Base-by-base conservation (phyloP, 805 yeast species). In the Helenozyma rhizophorensis region DNA sequence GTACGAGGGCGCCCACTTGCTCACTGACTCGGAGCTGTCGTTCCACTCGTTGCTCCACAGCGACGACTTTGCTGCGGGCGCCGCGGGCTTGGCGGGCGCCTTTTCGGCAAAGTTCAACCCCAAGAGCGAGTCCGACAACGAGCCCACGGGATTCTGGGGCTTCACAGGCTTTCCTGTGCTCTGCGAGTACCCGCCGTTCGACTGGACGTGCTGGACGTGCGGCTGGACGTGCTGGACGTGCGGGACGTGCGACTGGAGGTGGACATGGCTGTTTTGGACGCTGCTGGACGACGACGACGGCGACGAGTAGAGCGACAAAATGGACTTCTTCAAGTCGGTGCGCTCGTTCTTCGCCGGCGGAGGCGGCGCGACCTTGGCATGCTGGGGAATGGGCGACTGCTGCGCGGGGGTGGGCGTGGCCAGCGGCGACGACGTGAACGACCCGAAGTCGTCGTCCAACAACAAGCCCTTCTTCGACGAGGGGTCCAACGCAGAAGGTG, bases 261-360 rank as follows among this genome's bases (percentile, higher is more conserved):
- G 8, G 7, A 17, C 19, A 8, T 17, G 19, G 7, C 7, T 17
- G 7, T 17, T 5, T 8, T 37, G 39, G 6, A 40, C 35, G 19
- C 42, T 37, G 9, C 62, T 56, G 13, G 65, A 59, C 14, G 81
- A 83, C 2, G 84, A 56, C 2, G 69, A 56, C 13, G 70, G 70
- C 10, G 68, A 74, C 1, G 94, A 76, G 56, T 93, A 93, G 33
- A 93, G 70, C 15, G 97, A 87, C 38, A 93, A 62, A 39, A 93
- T 93, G 1, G 96, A 86, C 61, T 86, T 86, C 54, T 93, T 93
- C 57, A 93, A 70, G 51, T 90, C 97, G 3, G 14, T 26, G 21
- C 47, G 24, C 14, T 35, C 34, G 49, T 35, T 34, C 12, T 25
- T 30, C 6, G 24, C 11, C 2, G 42, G 28, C 27, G 44, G 23